Evolutionary conservation across 78 protist genomes (phyloP).

Genomic region (Monosiga brevicollis): DNA sequence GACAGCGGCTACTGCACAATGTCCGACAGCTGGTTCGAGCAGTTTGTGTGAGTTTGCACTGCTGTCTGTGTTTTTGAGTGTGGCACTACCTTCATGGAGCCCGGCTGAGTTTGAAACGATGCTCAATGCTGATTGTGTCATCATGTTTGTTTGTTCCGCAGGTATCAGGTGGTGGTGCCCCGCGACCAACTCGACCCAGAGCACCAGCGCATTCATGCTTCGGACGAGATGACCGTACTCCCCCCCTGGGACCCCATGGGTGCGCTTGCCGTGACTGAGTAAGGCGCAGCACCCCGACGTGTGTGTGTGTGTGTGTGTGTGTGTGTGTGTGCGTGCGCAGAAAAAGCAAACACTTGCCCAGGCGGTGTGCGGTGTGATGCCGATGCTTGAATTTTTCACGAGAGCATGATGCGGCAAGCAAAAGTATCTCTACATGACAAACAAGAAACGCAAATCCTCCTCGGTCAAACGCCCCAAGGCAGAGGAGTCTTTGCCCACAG

Average conservation of each 20-base stretch:
- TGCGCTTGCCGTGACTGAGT: conserved; percentile 32
- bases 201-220: not conserved
- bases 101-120: not conserved
- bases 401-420: too few species aligned
- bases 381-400: too few species aligned
- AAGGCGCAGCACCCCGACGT: too few species aligned
- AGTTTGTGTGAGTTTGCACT: conserved; percentile 12
- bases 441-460: conserved; percentile 25
- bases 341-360: too few species aligned
- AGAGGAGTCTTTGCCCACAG: conserved; percentile 11
- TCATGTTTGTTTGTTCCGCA: not conserved
- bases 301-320: too few species aligned
- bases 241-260: conserved; percentile 54
- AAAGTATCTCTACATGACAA: conserved; percentile 17
- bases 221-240: conserved; percentile 2
- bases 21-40: conserved; percentile 38
- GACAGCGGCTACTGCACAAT: conserved; percentile 30
- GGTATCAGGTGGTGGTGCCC: not conserved
- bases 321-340: too few species aligned
- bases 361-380: too few species aligned
- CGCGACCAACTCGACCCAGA: too few species aligned
- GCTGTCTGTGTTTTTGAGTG: not conserved
- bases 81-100: not conserved
- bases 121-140: not conserved
- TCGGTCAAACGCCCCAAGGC: conserved; percentile 14